Conservation (phyloP, 2,329 filamentous ascomycete genomes). For the Aspergillus spinulosporus region DNA sequence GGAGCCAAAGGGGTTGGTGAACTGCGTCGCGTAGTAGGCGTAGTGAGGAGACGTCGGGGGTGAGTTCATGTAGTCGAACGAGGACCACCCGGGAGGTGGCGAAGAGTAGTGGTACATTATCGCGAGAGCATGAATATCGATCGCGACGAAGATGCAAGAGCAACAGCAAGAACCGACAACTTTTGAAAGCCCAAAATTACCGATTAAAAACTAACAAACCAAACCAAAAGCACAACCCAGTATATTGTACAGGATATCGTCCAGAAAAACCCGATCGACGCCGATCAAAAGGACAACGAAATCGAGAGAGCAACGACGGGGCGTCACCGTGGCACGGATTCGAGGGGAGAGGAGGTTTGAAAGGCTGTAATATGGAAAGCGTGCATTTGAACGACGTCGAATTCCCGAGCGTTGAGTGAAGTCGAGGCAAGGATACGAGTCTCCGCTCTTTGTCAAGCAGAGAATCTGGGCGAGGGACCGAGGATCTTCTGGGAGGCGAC, state of each 20-base stretch:
- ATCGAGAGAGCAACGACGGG: constrained; percentile 26
- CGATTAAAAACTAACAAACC: constrained; percentile 22
- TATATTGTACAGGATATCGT: constrained; percentile 51
- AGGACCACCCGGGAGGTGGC: constrained; percentile 51
- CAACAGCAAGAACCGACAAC: constrained; percentile 21
- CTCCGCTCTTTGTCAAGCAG: constrained; percentile 8
- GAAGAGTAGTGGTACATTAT: constrained; percentile 51
- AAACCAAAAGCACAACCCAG: constrained; percentile 30
- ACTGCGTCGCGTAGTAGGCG: constrained; percentile 56
- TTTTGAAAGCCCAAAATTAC: constrained; percentile 21
- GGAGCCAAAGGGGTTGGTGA: constrained; percentile 51
- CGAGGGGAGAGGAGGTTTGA: constrained; percentile 43
- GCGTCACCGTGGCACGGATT: constrained; percentile 48
- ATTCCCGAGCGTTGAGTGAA: constrained; percentile 24
- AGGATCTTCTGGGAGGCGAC: constrained; percentile 11
- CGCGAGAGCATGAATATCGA: constrained; percentile 34
- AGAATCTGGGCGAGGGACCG: constrained; percentile 10
- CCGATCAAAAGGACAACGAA: constrained; percentile 31
- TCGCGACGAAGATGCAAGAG: constrained; percentile 17
- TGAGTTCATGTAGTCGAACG: constrained; percentile 51
- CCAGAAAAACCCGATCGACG: constrained; percentile 37
- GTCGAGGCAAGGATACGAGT: constrained; percentile 11
- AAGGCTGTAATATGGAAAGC: constrained; percentile 40
- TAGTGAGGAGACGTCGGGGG: constrained; percentile 54
- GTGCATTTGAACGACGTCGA: constrained; percentile 48